Percentiles rank a stretch among this genome's conserved stretches.
Evolutionary conservation across 2,329 filamentous ascomycete species (phyloP).

Genomic region (Sclerotinia subarctica): DNA sequence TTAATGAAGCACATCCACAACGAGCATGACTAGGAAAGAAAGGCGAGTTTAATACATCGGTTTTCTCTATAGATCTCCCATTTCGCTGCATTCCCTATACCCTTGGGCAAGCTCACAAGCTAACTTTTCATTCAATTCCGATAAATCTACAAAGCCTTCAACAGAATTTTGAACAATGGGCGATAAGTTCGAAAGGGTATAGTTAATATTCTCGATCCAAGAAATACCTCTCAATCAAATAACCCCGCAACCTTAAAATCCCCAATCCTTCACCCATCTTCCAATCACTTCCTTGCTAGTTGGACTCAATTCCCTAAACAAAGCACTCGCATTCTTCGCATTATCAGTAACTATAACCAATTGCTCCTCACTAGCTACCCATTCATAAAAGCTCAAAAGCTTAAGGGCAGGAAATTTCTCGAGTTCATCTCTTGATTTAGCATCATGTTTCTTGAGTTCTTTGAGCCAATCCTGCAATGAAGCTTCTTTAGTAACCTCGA

Average conservation of each 20-base stretch:
- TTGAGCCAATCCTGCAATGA: neutral
- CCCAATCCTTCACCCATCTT: constrained; percentile 41
- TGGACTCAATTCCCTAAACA: constrained; percentile 31
- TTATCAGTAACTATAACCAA: constrained; percentile 15
- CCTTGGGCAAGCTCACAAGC: no score
- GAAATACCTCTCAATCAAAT: neutral
- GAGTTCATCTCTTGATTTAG: constrained; percentile 39
- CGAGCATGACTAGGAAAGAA: no score
- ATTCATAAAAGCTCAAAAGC: constrained; percentile 41
- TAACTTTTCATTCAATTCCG: neutral
- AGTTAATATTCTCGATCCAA: neutral
- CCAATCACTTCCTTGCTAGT: constrained; percentile 38
- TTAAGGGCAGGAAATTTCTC: constrained; percentile 49
- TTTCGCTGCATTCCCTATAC: no score
- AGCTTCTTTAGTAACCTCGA: neutral
- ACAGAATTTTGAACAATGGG: neutral
- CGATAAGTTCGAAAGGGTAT: neutral
- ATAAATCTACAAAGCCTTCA: neutral
- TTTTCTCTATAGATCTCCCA: no score
- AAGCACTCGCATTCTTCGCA: constrained; percentile 29
- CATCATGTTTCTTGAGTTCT: neutral
- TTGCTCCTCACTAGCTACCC: constrained; percentile 27
- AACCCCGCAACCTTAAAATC: constrained; percentile 14
- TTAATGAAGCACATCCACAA: no score
- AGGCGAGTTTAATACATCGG: no score